These are phyloP conservation scores for Xylaria grammica DNA, from an alignment of 495 filamentous ascomycete genomes.

Conservation along the genomic window DNA sequence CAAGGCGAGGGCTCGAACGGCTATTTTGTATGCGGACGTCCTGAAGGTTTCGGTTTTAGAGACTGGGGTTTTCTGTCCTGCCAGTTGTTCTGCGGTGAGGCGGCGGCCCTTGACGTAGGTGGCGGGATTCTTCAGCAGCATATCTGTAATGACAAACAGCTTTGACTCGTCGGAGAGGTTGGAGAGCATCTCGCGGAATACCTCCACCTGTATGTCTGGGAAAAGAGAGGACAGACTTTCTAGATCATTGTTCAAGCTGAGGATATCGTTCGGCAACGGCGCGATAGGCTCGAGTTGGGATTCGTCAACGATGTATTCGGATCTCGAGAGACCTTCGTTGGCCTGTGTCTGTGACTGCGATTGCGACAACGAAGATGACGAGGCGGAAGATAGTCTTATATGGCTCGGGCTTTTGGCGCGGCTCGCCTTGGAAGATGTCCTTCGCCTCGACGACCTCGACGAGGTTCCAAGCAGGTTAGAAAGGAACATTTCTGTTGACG, in stretches of 20 bases:
- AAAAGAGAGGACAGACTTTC: constrained; percentile 76
- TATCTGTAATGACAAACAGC: constrained; percentile 83
- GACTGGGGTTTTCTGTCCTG: constrained; percentile 44
- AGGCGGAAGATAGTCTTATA: background rate
- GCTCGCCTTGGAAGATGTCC: background rate
- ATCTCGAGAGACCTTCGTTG: background rate
- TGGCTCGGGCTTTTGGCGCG: background rate
- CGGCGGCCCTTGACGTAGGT: constrained; percentile 78
- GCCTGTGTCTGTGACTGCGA: background rate
- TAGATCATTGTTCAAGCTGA: constrained; percentile 77
- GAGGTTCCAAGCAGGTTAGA: constrained; percentile 20
- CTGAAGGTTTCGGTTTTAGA: constrained; percentile 76
- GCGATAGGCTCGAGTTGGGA: constrained; percentile 45
- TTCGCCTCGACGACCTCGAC: constrained; percentile 19
- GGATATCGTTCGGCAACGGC: constrained; percentile 61
- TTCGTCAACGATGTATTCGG: constrained; percentile 38
- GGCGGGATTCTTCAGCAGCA: constrained; percentile 76
- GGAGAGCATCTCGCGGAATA: constrained; percentile 87
- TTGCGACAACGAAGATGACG: background rate
- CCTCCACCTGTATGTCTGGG: constrained; percentile 84
- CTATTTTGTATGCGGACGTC: constrained; percentile 70
- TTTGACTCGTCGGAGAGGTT: constrained; percentile 83
- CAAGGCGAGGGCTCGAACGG: constrained; percentile 63
- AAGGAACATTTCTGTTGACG: constrained; percentile 21
- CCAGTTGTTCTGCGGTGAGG: constrained; percentile 53